phyloP scores from a whole-genome alignment of 495 filamentous ascomycete species.

The Parathielavia appendiculata region DNA sequence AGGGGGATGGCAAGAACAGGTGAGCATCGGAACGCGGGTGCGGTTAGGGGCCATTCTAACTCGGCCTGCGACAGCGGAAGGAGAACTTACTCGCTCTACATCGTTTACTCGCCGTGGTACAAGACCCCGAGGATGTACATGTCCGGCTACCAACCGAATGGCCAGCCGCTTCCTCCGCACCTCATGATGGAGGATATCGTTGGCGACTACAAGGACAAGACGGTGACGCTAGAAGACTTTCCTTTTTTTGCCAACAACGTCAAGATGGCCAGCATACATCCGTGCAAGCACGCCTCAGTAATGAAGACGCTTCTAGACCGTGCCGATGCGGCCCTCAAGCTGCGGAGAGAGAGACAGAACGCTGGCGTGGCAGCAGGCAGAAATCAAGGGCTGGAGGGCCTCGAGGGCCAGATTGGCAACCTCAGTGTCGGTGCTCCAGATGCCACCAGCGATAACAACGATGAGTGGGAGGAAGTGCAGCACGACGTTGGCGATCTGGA shows the following conservation, averaged over 20 bases:
- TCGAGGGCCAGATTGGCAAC: conserved; percentile 57
- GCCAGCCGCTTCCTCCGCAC: conserved; percentile 77
- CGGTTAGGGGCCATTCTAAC: conserved; percentile 12
- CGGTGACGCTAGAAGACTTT: conserved; percentile 96
- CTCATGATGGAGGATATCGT: conserved; percentile 99
- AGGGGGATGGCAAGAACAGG: conserved; percentile 58
- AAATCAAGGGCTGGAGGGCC: conserved; percentile 50
- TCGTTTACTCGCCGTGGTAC: conserved; percentile 95
- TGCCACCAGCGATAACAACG: conserved; percentile 44
- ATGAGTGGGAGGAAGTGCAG: conserved; percentile 82
- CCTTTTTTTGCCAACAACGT: conserved; percentile 77
- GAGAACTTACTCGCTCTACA: conserved; percentile 95
- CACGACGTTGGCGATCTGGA: conserved; percentile 68
- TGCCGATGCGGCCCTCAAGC: conserved; percentile 86
- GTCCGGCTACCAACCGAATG: conserved; percentile 77
- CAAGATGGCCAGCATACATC: conserved; percentile 95
- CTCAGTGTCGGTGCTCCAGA: conserved; percentile 41
- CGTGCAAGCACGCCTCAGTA: conserved; percentile 85
- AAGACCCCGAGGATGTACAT: conserved; percentile 94
- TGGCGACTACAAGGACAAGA: conserved; percentile 99
- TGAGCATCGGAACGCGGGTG: conserved; percentile 40
- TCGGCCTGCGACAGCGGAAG: conserved; percentile 52
- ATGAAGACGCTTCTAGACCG: conserved; percentile 98
- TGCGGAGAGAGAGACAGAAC: conserved; percentile 75
- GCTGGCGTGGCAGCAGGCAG: conserved; percentile 40